phyloP scores from a whole-genome alignment of 331 rosid species.

The Saraca asoca region DNA sequence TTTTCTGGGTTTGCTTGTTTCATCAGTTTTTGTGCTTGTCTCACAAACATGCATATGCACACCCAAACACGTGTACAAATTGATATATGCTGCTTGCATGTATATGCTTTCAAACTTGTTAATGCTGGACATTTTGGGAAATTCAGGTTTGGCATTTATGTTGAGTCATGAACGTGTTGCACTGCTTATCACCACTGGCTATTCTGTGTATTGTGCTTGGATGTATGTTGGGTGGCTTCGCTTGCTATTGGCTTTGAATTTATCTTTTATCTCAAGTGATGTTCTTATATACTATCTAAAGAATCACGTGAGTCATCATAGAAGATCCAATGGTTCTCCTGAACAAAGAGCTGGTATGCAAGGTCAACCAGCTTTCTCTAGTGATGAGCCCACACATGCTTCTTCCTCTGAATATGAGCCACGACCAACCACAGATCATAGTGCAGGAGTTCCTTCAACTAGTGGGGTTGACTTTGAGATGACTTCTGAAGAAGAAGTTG shows the following conservation, averaged over 20 bases:
- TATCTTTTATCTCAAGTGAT: constrained; percentile 87
- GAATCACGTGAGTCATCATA: constrained; percentile 68
- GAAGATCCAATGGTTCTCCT: constrained; percentile 56
- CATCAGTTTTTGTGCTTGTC: background rate
- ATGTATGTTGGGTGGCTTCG: constrained; percentile 85
- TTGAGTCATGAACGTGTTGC: constrained; percentile 79
- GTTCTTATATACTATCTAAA: constrained; percentile 75
- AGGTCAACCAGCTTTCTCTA: constrained; percentile 66
- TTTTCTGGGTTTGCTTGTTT: constrained; percentile 27
- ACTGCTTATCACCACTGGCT: constrained; percentile 63
- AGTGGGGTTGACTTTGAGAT: constrained; percentile 79
- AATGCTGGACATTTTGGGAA: constrained; percentile 37
- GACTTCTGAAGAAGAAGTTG: constrained; percentile 90
- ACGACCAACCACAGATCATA: constrained; percentile 64
- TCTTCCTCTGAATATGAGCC: constrained; percentile 67
- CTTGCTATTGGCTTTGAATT: constrained; percentile 69
- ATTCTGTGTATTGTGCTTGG: constrained; percentile 92
- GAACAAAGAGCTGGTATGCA: constrained; percentile 78
- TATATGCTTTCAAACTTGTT: constrained; percentile 35
- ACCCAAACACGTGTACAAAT: background rate
- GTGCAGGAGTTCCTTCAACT: constrained; percentile 82
- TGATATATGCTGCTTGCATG: constrained; percentile 6
- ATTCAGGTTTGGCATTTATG: constrained; percentile 82
- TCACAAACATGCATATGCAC: background rate
- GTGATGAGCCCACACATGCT: constrained; percentile 59